phyloP scores from a whole-genome alignment of 805 yeast genomes.

The Scheffersomyces stipitis region DNA sequence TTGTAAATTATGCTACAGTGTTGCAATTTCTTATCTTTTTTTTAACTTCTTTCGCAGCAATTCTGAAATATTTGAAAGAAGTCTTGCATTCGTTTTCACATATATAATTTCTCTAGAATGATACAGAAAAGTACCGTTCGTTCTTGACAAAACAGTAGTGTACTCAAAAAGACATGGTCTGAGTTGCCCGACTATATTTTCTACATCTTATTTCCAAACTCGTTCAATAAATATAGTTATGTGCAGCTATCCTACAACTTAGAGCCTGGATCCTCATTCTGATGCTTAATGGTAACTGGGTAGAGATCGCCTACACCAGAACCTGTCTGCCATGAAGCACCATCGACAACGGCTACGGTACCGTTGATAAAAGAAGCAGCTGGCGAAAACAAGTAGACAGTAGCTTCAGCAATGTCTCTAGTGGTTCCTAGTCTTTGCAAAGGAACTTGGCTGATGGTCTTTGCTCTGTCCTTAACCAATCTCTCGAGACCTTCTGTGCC shows the following conservation, averaged over 20 bases:
- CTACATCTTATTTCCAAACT: too few relatives aligned
- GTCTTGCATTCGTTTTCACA: too few relatives aligned
- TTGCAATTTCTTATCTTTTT: too few relatives aligned
- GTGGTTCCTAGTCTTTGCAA: conserved; percentile 26
- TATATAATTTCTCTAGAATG: too few relatives aligned
- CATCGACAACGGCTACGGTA: conserved; percentile 27
- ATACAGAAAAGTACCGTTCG: too few relatives aligned
- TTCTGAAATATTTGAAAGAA: too few relatives aligned
- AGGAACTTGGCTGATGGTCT: conserved; percentile 14
- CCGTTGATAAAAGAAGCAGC: conserved; percentile 27
- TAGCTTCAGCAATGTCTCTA: conserved; percentile 29
- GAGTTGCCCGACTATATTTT: too few relatives aligned
- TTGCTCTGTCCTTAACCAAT: conserved; percentile 14
- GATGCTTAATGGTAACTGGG: conserved; percentile 28
- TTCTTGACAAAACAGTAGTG: too few relatives aligned
- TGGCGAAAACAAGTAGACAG: conserved; percentile 26
- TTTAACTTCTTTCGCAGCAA: too few relatives aligned
- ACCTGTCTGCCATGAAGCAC: conserved; percentile 28
- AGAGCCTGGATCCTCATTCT: conserved; percentile 10
- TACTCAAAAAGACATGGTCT: too few relatives aligned
- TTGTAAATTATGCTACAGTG: too few relatives aligned
- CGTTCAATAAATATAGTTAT: too few relatives aligned
- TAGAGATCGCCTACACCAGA: conserved; percentile 20
- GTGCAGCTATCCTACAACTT: conserved; percentile 10
- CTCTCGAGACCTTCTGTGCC: conserved; percentile 29